Conservation (phyloP, 2,329 filamentous ascomycete genomes). For the Xylariaceae sp. region DNA sequence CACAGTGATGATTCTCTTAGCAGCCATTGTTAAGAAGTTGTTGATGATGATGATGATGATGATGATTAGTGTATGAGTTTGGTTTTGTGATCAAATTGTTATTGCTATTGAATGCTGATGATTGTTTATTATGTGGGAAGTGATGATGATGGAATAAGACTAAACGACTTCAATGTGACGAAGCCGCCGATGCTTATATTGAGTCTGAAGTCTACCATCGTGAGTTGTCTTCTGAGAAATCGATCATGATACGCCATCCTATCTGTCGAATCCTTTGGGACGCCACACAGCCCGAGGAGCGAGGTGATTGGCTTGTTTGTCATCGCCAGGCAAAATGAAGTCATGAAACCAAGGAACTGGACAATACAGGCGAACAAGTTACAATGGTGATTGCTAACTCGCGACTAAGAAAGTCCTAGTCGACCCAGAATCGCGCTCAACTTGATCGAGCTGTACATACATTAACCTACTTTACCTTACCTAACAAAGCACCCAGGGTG, state of each 20-base stretch:
- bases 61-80: not conserved
- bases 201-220: not conserved
- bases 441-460: too few species aligned
- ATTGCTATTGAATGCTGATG: not conserved
- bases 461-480: too few species aligned
- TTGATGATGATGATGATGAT: not conserved
- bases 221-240: not conserved
- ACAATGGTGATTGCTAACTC: slow-evolving; percentile 6
- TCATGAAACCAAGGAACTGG: not conserved
- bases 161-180: slow-evolving; percentile 4
- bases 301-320: slow-evolving; percentile 14
- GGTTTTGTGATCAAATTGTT: not conserved
- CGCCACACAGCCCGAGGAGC: slow-evolving; percentile 4
- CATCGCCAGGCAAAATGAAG: not conserved
- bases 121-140: slow-evolving; percentile 1
- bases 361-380: too few species aligned
- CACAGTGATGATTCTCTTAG: slow-evolving; percentile 56
- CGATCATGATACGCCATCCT: not conserved
- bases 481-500: too few species aligned
- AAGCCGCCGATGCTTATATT: slow-evolving; percentile 14
- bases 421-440: not conserved
- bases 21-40: slow-evolving; percentile 30
- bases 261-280: not conserved
- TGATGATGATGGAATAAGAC: slow-evolving; percentile 6
- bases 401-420: not conserved